Percentiles rank a stretch among this genome's conserved stretches.
These are phyloP conservation scores for Mucor sp. DNA, from an alignment of 371 early-diverging fungal genomes.

Conservation along the genomic window DNA sequence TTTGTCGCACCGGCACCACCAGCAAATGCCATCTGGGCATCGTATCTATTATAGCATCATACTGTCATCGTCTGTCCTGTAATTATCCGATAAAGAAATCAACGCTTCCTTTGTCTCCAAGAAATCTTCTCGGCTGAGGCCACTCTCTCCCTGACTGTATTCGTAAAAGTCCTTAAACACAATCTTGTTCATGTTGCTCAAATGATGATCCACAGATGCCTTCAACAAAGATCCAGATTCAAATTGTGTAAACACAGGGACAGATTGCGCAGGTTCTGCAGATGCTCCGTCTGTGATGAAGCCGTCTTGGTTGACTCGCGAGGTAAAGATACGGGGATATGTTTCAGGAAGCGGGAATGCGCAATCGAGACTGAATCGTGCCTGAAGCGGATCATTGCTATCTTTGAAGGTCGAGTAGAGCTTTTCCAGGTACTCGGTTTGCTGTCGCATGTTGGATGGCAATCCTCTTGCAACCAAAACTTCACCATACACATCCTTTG, in stretches of 20 bases:
- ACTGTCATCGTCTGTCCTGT: slow-evolving; percentile 29
- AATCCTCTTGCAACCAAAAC: slow-evolving; percentile 38
- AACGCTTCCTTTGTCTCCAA: slow-evolving; percentile 51
- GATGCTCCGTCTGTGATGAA: not conserved
- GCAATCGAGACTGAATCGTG: slow-evolving; percentile 16
- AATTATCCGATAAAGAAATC: slow-evolving; percentile 49
- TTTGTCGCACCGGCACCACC: slow-evolving; percentile 46
- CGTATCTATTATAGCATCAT: slow-evolving; percentile 21
- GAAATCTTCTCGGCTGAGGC: slow-evolving; percentile 48
- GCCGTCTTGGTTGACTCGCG: not conserved
- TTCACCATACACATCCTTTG: slow-evolving; percentile 33
- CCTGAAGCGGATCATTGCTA: slow-evolving; percentile 20
- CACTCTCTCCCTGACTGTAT: slow-evolving; percentile 46
- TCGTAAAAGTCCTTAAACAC: slow-evolving; percentile 46
- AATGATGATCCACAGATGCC: slow-evolving; percentile 36
- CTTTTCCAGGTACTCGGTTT: slow-evolving; percentile 13
- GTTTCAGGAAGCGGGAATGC: slow-evolving; percentile 44
- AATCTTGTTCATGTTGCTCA: slow-evolving; percentile 32
- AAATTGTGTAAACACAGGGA: slow-evolving; percentile 46
- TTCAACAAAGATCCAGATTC: slow-evolving; percentile 42
- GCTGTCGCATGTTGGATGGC: slow-evolving; percentile 11
- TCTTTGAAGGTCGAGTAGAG: slow-evolving; percentile 16
- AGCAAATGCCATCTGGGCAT: slow-evolving; percentile 48
- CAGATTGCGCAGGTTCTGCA: not conserved
- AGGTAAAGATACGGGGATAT: slow-evolving; percentile 38